Evolutionary conservation across 257 asterid species (phyloP), one percentile per base, ranked within the genome.

Genomic region (Plantago elongata): DNA sequence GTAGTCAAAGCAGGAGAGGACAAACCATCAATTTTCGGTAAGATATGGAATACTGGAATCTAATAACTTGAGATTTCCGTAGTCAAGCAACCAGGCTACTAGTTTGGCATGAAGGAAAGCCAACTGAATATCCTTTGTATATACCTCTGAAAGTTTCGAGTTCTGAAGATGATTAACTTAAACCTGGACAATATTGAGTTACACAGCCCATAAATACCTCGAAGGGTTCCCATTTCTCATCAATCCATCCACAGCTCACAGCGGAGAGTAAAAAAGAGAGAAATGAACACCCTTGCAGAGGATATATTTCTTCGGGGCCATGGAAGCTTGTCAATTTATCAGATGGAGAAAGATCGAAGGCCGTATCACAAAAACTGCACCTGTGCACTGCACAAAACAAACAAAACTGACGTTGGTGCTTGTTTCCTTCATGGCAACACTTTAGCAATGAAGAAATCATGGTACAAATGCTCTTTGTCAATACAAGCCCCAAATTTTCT

Each of bases 311-410:
- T 72, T 29, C 78, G 60, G 9, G 49, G 75, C 50, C n/a, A 62
- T 16, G 78, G 80, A 63, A 55, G 71, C 64, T 13, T 66, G 50
- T 54, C 68, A 7, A 56, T 51, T 46, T 22, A 69, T 37, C 67
- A 77, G 62, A 57, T 8, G 40, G 76, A 60, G 40, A 80, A 71
- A 47, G 82, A 73, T 44, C 64, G 78, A 48, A 68, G 72, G 70
- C 87, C 80, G 5, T 81, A 81, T 17, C 84, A 81, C 17, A 69
- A 70, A 18, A 30, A 72, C 64, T 80, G 86, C 74, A 72, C 68
- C 65, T 80, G 80, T 13, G 83, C 71, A 0, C 60, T 80, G 40
- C 83, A 80, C 71, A 70, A 67, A 11, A 38, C 59, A 5, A 47
- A 61, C 62, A 57, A 11, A n/a, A 42, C 44, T 9, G 44, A 59